Evolutionary conservation across 2,329 filamentous ascomycete species (phyloP).

Genomic region (Colletotrichum tropicicola): DNA sequence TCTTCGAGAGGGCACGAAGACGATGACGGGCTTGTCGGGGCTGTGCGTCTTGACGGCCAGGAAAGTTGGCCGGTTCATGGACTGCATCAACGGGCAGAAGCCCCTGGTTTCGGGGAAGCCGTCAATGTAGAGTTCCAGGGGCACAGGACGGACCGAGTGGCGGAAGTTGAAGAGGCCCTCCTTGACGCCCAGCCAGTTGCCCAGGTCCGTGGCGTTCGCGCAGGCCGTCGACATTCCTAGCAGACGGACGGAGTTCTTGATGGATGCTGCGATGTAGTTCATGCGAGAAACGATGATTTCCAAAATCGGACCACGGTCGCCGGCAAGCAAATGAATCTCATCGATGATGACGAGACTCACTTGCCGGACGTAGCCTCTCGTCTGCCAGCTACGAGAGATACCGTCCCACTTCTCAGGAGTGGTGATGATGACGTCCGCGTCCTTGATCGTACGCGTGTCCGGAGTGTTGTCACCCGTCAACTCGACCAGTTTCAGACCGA

Average conservation of each 20-base stretch:
- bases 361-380: slow-evolving; percentile 92
- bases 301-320: slow-evolving; percentile 94
- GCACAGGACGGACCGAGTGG: slow-evolving; percentile 95
- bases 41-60: slow-evolving; percentile 96
- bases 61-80: slow-evolving; percentile 98
- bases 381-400: slow-evolving; percentile 99
- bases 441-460: slow-evolving; percentile 92
- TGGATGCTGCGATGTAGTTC: slow-evolving; percentile 98
- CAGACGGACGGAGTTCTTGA: slow-evolving; percentile 86
- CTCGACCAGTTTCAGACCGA: slow-evolving; percentile 92
- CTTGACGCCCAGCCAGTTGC: slow-evolving; percentile 96
- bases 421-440: slow-evolving; percentile 97
- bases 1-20: slow-evolving; percentile 94
- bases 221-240: slow-evolving; percentile 99
- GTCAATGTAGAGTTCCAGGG: slow-evolving; percentile 95
- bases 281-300: slow-evolving; percentile 95
- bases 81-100: slow-evolving; percentile 98
- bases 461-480: slow-evolving; percentile 96
- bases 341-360: slow-evolving; percentile 98
- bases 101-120: slow-evolving; percentile 95
- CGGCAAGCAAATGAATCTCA: slow-evolving; percentile 96
- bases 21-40: slow-evolving; percentile 95
- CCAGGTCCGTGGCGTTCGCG: slow-evolving; percentile 92
- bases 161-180: slow-evolving; percentile 96
- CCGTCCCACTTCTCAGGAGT: slow-evolving; percentile 99